Base-by-base conservation (phyloP, 257 asterid genomes). In the Plantago major region DNA sequence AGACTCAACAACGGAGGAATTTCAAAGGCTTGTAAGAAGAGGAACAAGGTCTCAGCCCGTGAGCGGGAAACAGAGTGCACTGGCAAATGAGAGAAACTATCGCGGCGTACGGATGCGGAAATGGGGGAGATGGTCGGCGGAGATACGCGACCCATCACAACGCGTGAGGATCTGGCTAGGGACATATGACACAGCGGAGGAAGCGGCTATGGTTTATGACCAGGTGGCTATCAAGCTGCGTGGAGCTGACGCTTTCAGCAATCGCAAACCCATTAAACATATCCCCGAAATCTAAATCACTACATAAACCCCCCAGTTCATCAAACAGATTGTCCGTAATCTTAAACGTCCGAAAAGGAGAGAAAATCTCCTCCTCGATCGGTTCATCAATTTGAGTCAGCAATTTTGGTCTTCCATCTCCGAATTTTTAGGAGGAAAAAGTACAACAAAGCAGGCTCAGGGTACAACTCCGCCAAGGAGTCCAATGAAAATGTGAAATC, bases 111-210 rank as follows among this genome's bases (percentile, higher is more conserved):
- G 95, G 68, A 91, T 73, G 69, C 40, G 96, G 68, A 89, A 89
- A 0, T 87, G 96, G 95, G 97, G 97, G 0, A 90, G 83, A 66
- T 90, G 88, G 88, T 93, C 96, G 76, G 97, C 95, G 1, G 97
- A 90, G 86, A 90, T 90, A 45, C 78, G 97, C 48, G 97, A 90
- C 51, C 97, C 95, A 15, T 0, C 56, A 70, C 74, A 83, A 43
- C 92, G 95, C 14, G 87, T 75, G 42, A 95, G 96, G 45, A 65
- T 90, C 11, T 90, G 97, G 96, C 67, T 90, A 42, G 97, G 97
- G 64, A 87, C 96, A 9, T 87, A 79, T 70, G 78, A 78, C 12
- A 83, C 96, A 33, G 97, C 96, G 42, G 96, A 91, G 72, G 98
- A 91, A 70, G 96, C 98, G 0, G 98, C 96, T 0, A 81, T 82